Evolutionary conservation across 148 eudicot genomes (phyloP).

Genomic region (Limonium bicolor): DNA sequence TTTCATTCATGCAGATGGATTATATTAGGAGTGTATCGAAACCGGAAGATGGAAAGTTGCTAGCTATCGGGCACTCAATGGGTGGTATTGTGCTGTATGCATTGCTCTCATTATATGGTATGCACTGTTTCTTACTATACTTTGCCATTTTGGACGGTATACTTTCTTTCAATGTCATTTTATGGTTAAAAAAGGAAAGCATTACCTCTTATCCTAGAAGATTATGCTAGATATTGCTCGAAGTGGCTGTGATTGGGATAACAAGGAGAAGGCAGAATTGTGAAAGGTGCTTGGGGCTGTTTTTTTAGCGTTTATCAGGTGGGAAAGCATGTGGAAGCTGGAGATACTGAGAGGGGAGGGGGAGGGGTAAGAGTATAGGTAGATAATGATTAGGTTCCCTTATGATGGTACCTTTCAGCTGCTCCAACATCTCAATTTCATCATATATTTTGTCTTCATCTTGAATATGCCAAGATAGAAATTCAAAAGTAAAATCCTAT

Average conservation of each 20-base stretch:
- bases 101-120: slow-evolving; percentile 40
- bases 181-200: neutral
- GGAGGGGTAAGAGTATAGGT: too few species aligned
- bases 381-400: too few species aligned
- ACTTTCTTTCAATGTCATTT: neutral
- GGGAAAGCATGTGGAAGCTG: too few species aligned
- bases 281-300: too few species aligned
- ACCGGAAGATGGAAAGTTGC: slow-evolving; percentile 43
- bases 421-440: too few species aligned
- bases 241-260: neutral
- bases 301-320: too few species aligned
- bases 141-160: neutral
- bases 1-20: slow-evolving; percentile 23
- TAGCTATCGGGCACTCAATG: slow-evolving; percentile 68
- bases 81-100: slow-evolving; percentile 66
- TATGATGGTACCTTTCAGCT: too few species aligned
- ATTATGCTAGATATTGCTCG: neutral
- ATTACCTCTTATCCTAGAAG: neutral
- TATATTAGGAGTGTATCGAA: slow-evolving; percentile 32
- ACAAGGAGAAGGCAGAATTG: neutral
- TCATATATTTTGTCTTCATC: too few species aligned
- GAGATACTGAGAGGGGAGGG: too few species aligned
- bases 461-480: too few species aligned
- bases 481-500: too few species aligned
- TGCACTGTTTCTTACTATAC: neutral